A percentile compares a stretch with the other conserved stretches of the same genome.
Evolutionary conservation across 352 stramenopile species (phyloP).

Genomic region (Phytophthora sp.): DNA sequence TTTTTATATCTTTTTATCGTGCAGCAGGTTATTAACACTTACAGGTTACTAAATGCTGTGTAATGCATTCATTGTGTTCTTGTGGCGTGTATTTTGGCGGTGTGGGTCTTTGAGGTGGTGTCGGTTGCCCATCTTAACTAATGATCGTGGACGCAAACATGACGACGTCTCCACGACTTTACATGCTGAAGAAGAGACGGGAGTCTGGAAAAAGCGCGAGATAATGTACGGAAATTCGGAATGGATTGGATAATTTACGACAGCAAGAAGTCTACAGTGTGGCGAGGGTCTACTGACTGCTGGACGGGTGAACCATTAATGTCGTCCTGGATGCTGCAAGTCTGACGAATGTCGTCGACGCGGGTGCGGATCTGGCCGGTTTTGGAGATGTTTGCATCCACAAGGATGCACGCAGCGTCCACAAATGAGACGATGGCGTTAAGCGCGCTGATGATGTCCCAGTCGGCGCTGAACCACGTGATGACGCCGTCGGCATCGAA

Average conservation of each 20-base stretch:
- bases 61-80: slow-evolving; percentile 2
- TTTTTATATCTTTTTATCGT: no score
- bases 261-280: slow-evolving; percentile 52
- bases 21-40: no score
- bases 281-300: slow-evolving; percentile 31
- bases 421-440: slow-evolving; percentile 50
- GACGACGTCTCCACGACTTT: slow-evolving; percentile 10
- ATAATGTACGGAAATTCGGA: slow-evolving; percentile 12
- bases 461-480: slow-evolving; percentile 65
- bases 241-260: slow-evolving; percentile 40
- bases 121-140: slow-evolving; percentile 28
- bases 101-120: slow-evolving; percentile 2
- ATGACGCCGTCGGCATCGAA: slow-evolving; percentile 49
- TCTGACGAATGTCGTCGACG: slow-evolving; percentile 24
- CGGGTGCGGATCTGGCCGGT: slow-evolving; percentile 58
- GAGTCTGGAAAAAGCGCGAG: slow-evolving; percentile 20
- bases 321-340: slow-evolving; percentile 9
- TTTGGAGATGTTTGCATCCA: slow-evolving; percentile 54
- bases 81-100: slow-evolving; percentile 3
- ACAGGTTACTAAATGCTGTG: no score
- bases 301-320: not conserved
- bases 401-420: slow-evolving; percentile 50
- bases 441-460: slow-evolving; percentile 61
- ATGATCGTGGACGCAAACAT: slow-evolving; percentile 13
- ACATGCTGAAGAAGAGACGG: slow-evolving; percentile 32